Percentiles rank a stretch among this genome's conserved stretches.
Conservation (phyloP, 371 early-diverging fungal genomes). For the Zychaea mexicana region DNA sequence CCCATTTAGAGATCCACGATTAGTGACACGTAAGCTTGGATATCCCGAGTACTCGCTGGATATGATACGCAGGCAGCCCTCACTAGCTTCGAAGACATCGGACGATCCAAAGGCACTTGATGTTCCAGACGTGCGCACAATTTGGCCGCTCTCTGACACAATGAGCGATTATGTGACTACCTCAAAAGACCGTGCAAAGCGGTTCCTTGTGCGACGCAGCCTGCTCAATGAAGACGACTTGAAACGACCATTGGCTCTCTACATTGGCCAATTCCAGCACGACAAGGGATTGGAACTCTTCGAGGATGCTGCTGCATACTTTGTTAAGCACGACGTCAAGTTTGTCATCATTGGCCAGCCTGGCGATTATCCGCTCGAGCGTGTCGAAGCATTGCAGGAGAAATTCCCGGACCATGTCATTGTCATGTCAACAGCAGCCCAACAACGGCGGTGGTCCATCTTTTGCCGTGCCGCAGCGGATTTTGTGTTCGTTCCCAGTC, state of each 20-base stretch:
- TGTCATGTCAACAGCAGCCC: constrained; percentile 41
- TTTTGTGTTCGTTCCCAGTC: constrained; percentile 60
- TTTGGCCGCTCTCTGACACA: constrained; percentile 25
- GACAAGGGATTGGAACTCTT: constrained; percentile 64
- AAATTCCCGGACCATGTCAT: constrained; percentile 47
- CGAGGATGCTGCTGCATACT: constrained; percentile 35
- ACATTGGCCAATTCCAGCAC: constrained; percentile 65
- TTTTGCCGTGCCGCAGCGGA: constrained; percentile 66
- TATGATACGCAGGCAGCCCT: constrained; percentile 19
- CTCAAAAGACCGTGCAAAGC: constrained; percentile 57
- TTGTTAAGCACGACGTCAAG: constrained; percentile 45
- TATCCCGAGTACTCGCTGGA: constrained; percentile 44
- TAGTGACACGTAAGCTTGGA: constrained; percentile 33
- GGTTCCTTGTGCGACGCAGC: constrained; percentile 50
- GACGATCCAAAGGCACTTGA: not conserved
- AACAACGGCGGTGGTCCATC: constrained; percentile 54
- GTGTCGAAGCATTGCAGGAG: constrained; percentile 40
- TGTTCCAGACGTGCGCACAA: not conserved
- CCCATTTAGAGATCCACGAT: constrained; percentile 51
- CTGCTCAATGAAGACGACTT: constrained; percentile 46
- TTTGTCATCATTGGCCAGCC: constrained; percentile 66
- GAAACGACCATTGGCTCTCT: constrained; percentile 54
- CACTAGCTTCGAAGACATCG: constrained; percentile 6
- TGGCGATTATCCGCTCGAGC: constrained; percentile 55
- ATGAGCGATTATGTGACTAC: constrained; percentile 35